Evolutionary conservation across 306 rosid genomes (phyloP).

Genomic region (Sphenostylis stenocarpa): DNA sequence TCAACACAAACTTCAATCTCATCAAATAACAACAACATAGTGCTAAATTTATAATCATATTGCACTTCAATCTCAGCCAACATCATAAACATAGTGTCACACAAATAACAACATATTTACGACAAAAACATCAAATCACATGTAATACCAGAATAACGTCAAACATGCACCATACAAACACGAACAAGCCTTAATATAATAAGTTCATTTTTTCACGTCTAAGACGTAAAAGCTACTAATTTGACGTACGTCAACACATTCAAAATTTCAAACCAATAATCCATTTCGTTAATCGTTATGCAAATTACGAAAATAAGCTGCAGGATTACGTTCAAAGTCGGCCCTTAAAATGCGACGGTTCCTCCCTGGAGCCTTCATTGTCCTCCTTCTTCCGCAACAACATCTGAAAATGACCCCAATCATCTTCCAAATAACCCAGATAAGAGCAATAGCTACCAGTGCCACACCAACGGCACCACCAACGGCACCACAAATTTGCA

Average conservation of each 20-base stretch:
- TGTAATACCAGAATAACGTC: not conserved
- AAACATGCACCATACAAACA: not conserved
- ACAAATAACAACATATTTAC: not conserved
- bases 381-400: conserved; percentile 5
- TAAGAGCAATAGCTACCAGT: not conserved
- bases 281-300: not conserved
- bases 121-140: not conserved
- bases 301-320: conserved; percentile 26
- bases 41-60: not conserved
- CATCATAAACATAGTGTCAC: not conserved
- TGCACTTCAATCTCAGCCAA: not conserved
- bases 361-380: conserved; percentile 37
- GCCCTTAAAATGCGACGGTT: not conserved
- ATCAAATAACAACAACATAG: too few species aligned
- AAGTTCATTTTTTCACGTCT: not conserved
- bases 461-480: not conserved
- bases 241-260: not conserved
- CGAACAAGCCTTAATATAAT: not conserved
- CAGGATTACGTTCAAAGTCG: conserved; percentile 32
- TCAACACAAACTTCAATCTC: too few species aligned
- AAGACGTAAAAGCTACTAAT: too few species aligned
- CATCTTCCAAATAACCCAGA: not conserved
- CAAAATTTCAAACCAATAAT: not conserved
- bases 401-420: not conserved
- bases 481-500: too few species aligned